Evolutionary conservation across 2,329 filamentous ascomycete genomes (phyloP).

Genomic region (Tolypocladium sp.): DNA sequence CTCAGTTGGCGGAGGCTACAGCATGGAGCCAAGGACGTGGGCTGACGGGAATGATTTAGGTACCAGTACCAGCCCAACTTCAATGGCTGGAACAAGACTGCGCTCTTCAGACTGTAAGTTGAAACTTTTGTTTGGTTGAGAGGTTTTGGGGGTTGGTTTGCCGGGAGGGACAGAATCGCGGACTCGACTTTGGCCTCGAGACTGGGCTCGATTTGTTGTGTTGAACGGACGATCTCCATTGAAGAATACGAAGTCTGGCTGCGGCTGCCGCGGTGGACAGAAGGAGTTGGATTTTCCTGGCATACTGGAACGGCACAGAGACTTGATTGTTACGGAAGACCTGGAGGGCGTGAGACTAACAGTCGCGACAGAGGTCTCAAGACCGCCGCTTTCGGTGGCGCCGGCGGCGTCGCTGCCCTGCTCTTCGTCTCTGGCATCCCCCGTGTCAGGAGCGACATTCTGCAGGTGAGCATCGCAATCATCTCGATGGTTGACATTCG

Average conservation of each 20-base stretch:
- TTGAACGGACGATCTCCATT: too few species aligned
- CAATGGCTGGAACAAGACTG: constrained; percentile 35
- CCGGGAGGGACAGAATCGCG: background rate
- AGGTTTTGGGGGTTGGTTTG: background rate
- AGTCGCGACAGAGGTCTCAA: constrained; percentile 2
- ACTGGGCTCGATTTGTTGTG: background rate
- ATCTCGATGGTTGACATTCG: background rate
- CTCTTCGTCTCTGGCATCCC: constrained; percentile 56
- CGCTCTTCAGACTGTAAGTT: constrained; percentile 43
- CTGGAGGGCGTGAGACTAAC: background rate
- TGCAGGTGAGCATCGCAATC: constrained; percentile 35
- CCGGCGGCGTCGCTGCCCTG: constrained; percentile 47
- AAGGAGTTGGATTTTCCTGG: background rate
- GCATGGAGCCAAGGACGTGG: background rate
- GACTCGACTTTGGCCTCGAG: background rate
- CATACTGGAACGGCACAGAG: background rate
- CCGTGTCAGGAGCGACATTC: constrained; percentile 48
- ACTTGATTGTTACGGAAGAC: background rate
- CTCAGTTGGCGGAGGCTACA: background rate
- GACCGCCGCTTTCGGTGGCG: constrained; percentile 45
- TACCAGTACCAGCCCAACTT: constrained; percentile 51
- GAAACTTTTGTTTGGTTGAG: background rate
- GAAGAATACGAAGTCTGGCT: background rate
- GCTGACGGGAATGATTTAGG: constrained; percentile 30
- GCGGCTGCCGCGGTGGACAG: background rate